Conservation (phyloP, 352 stramenopile species). For the Phytophthora meadii region DNA sequence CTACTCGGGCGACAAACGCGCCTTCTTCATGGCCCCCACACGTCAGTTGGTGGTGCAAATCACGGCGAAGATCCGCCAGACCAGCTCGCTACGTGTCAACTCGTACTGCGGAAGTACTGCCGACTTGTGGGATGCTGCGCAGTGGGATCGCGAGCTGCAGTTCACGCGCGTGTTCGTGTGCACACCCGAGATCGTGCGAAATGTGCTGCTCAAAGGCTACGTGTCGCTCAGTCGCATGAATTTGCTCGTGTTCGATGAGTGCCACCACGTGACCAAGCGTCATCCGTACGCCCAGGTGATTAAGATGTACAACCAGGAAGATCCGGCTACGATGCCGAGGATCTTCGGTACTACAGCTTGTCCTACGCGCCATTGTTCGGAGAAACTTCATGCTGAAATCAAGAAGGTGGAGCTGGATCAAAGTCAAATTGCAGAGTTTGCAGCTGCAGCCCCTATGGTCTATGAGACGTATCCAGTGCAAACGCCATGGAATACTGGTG, state of each 20-base stretch:
- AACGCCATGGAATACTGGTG: slow-evolving; percentile 27
- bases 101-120: slow-evolving; percentile 56
- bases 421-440: slow-evolving; percentile 63
- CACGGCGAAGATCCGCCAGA: slow-evolving; percentile 71
- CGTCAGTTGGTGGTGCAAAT: slow-evolving; percentile 86
- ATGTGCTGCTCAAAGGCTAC: slow-evolving; percentile 86
- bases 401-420: slow-evolving; percentile 73
- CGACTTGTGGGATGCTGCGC: slow-evolving; percentile 68
- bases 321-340: slow-evolving; percentile 47
- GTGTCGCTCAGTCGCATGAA: slow-evolving; percentile 80
- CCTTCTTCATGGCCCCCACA: slow-evolving; percentile 85
- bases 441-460: slow-evolving; percentile 69
- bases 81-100: slow-evolving; percentile 62
- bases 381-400: slow-evolving; percentile 72
- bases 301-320: slow-evolving; percentile 74
- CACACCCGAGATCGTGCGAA: slow-evolving; percentile 88
- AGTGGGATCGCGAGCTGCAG: slow-evolving; percentile 68
- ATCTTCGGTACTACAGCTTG: slow-evolving; percentile 90
- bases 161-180: slow-evolving; percentile 82
- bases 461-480: slow-evolving; percentile 67
- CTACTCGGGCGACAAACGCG: slow-evolving; percentile 67
- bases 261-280: slow-evolving; percentile 89
- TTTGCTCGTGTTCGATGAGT: slow-evolving; percentile 92
- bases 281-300: slow-evolving; percentile 91
- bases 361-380: slow-evolving; percentile 73